These are phyloP conservation scores for Malassezia sp. DNA, from an alignment of 1,284 basidiomycete species.

Conservation along the genomic window DNA sequence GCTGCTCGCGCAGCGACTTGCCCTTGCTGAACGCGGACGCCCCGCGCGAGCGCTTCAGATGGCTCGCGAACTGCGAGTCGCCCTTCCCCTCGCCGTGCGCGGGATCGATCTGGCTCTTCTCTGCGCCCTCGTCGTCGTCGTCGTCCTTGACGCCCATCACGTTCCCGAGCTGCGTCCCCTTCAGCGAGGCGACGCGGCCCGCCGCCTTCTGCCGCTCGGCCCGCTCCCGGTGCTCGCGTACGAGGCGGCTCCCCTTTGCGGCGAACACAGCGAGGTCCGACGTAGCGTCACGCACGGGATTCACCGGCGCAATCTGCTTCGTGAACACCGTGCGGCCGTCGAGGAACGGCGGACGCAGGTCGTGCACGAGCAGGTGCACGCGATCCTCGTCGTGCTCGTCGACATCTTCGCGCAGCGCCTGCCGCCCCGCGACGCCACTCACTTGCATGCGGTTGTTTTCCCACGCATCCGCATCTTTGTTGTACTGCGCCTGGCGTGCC, in stretches of 20 bases:
- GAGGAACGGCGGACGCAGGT: constrained; percentile 92
- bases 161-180: constrained; percentile 86
- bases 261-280: constrained; percentile 91
- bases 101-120: constrained; percentile 10
- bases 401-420: constrained; percentile 69
- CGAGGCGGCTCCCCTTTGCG: constrained; percentile 83
- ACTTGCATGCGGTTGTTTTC: constrained; percentile 94
- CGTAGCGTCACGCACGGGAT: constrained; percentile 83
- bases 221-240: constrained; percentile 88
- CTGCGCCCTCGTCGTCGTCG: constrained; percentile 51
- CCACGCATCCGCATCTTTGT: constrained; percentile 95
- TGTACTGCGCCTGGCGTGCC: constrained; percentile 49
- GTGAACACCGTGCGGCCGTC: constrained; percentile 93
- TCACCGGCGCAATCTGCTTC: constrained; percentile 90
- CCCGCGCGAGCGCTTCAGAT: constrained; percentile 51
- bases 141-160: constrained; percentile 95
- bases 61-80: constrained; percentile 88
- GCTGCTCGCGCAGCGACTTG: constrained; percentile 80
- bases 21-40: constrained; percentile 61
- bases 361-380: constrained; percentile 92
- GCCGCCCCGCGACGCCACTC: constrained; percentile 73
- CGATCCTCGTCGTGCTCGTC: constrained; percentile 82
- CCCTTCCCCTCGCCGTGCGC: constrained; percentile 67
- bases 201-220: constrained; percentile 67
- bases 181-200: constrained; percentile 80